Conservation (phyloP, 139 green algal species). For the Eudorina sp. region DNA sequence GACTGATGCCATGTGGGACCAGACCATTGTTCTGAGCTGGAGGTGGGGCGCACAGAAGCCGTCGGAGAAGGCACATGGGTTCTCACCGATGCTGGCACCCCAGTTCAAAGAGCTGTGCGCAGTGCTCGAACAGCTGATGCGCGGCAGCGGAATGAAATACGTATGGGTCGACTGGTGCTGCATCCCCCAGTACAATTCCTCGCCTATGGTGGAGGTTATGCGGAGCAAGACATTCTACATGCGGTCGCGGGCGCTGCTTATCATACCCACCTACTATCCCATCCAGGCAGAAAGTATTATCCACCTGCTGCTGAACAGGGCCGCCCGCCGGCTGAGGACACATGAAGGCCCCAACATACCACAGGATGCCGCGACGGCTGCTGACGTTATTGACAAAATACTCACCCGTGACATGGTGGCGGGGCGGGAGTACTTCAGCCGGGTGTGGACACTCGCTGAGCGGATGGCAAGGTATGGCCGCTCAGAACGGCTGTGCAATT, state of each 20-base stretch:
- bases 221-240: slow-evolving; percentile 24
- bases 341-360: background rate
- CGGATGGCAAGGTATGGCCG: slow-evolving; percentile 21
- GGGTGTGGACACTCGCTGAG: slow-evolving; percentile 43
- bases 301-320: background rate
- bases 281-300: background rate
- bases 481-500: slow-evolving; percentile 25
- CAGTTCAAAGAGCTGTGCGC: slow-evolving; percentile 13
- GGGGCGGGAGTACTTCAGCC: slow-evolving; percentile 39
- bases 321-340: background rate
- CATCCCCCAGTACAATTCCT: slow-evolving; percentile 18
- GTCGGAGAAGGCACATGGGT: background rate
- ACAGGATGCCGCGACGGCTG: background rate
- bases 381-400: background rate
- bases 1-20: background rate
- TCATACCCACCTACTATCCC: slow-evolving; percentile 31
- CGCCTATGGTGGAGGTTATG: slow-evolving; percentile 35
- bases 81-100: background rate
- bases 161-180: slow-evolving; percentile 45
- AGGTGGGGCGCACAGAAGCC: slow-evolving; percentile 4
- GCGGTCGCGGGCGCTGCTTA: background rate
- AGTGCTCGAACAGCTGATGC: background rate
- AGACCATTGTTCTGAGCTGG: slow-evolving; percentile 1
- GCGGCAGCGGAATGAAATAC: background rate
- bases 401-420: background rate